A percentile compares a stretch with the other conserved stretches of the same genome.
Evolutionary conservation across 208 protist species (phyloP).

Genomic region (Herpetomonas samuelpessoai): DNA sequence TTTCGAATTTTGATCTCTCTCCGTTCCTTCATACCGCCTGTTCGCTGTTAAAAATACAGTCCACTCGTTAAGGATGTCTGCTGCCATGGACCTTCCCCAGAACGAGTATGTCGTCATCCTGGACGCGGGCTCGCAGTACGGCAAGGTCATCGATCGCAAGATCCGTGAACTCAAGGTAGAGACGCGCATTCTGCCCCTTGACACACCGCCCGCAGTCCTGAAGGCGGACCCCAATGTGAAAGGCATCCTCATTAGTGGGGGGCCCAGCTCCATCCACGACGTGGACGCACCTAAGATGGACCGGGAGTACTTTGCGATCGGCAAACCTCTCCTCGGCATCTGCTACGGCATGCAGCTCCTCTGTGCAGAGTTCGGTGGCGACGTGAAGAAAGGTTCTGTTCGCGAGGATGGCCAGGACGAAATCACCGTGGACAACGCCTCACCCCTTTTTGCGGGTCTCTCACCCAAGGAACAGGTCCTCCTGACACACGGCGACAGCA

Average conservation of each 20-base stretch:
- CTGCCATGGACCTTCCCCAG: constrained; percentile 3
- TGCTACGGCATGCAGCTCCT: constrained; percentile 99
- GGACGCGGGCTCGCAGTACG: constrained; percentile 96
- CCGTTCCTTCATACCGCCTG: no score
- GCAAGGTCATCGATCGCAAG: constrained; percentile 96
- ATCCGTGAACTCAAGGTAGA: constrained; percentile 94
- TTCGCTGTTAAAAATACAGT: neutral
- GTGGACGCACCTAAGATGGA: constrained; percentile 85
- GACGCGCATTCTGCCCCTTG: constrained; percentile 88
- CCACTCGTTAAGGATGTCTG: neutral
- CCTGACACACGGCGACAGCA: constrained; percentile 95
- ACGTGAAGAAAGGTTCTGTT: constrained; percentile 77
- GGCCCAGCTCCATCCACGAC: constrained; percentile 90
- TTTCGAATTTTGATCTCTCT: no score
- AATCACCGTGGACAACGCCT: constrained; percentile 61
- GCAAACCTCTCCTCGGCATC: constrained; percentile 95
- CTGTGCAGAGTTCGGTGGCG: constrained; percentile 77
- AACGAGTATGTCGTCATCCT: constrained; percentile 92
- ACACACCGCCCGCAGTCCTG: constrained; percentile 51
- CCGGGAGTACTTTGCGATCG: constrained; percentile 62
- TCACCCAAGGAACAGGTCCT: constrained; percentile 66
- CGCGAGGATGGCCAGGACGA: constrained; percentile 96
- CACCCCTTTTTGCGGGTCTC: constrained; percentile 69
- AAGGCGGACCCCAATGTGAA: constrained; percentile 49
- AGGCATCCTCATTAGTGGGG: constrained; percentile 96